Percentiles rank a stretch among this genome's conserved stretches.
These are phyloP conservation scores for Medicago arabica DNA, from an alignment of 306 rosid genomes.

Conservation along the genomic window DNA sequence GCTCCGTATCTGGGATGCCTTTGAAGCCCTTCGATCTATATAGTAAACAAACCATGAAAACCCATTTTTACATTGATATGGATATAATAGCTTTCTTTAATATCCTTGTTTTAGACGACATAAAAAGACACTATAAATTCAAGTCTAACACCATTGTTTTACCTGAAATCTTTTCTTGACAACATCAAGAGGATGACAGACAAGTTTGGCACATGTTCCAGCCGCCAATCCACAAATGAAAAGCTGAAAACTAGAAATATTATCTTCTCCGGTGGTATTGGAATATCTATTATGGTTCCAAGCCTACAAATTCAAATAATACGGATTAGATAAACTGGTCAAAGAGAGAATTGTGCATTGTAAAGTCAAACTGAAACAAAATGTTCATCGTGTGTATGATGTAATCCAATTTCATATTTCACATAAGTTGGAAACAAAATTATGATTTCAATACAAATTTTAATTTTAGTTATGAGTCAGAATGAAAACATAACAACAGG, in stretches of 20 bases:
- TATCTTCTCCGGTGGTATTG: conserved; percentile 42
- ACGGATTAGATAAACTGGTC: neutral
- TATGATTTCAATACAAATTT: conserved; percentile 22
- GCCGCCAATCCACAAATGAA: conserved; percentile 88
- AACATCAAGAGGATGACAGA: conserved; percentile 97
- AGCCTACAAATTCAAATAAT: conserved; percentile 52
- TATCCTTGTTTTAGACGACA: conserved; percentile 27
- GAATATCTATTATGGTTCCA: conserved; percentile 62
- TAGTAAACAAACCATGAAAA: conserved; percentile 34
- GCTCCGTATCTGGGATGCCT: conserved; percentile 96
- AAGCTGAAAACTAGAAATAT: conserved; percentile 80
- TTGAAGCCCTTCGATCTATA: conserved; percentile 86
- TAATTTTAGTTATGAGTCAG: neutral
- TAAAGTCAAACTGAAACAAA: conserved; percentile 25
- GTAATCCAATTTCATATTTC: conserved; percentile 16
- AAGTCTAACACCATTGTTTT: conserved; percentile 1
- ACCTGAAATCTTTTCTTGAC: conserved; percentile 99
- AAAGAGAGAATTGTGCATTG: conserved; percentile 14
- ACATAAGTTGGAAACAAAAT: conserved; percentile 2
- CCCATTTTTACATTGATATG: conserved; percentile 11
- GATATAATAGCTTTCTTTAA: conserved; percentile 31
- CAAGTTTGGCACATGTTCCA: conserved; percentile 94
- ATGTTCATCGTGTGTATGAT: conserved; percentile 30
- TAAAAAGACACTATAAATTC: neutral
- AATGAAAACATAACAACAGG: neutral